Percentiles rank a stretch among this genome's conserved stretches.
phyloP scores from a whole-genome alignment of 2,329 filamentous ascomycete genomes.

The Metarhizium guizhouense region DNA sequence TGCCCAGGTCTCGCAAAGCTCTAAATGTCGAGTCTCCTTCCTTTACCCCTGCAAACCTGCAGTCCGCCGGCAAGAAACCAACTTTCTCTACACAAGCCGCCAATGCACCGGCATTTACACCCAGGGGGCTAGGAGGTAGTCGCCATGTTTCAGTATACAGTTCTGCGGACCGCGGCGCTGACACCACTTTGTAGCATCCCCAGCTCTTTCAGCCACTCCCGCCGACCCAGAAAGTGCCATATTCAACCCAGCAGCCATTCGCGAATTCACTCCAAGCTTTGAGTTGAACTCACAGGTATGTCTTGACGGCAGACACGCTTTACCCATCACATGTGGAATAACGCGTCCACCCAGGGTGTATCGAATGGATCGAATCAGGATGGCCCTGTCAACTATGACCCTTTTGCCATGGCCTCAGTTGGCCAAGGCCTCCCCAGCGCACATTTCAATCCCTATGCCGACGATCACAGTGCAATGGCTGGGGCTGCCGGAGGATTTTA shows the following conservation, averaged over 20 bases:
- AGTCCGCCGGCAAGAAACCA: conserved; percentile 51
- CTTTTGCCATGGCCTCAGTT: conserved; percentile 53
- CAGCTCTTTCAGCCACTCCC: conserved; percentile 28
- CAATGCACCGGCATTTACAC: conserved; percentile 81
- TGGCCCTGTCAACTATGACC: conserved; percentile 41
- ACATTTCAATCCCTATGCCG: conserved; percentile 67
- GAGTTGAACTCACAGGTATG: conserved; percentile 40
- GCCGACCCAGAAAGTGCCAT: conserved; percentile 33
- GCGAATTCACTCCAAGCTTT: conserved; percentile 53
- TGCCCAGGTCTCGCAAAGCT: conserved; percentile 54
- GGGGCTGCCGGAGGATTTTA: conserved; percentile 57
- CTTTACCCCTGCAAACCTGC: conserved; percentile 63
- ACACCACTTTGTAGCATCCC: conserved; percentile 10
- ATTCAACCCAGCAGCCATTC: conserved; percentile 48
- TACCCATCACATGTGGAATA: background rate
- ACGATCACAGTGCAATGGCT: conserved; percentile 54
- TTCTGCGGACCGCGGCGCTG: background rate
- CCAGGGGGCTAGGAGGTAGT: conserved; percentile 45
- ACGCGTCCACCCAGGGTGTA: conserved; percentile 19
- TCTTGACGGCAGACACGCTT: background rate
- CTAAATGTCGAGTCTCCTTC: conserved; percentile 95
- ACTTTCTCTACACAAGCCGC: conserved; percentile 83
- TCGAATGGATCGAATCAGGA: conserved; percentile 43
- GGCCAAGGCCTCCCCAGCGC: conserved; percentile 40
- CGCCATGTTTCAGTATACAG: conserved; percentile 3